Percentiles rank a stretch among this genome's conserved stretches.
These are phyloP conservation scores for Kalanchoe fedtschenkoi DNA, from an alignment of 164 flowering plant genomes.

Conservation along the genomic window DNA sequence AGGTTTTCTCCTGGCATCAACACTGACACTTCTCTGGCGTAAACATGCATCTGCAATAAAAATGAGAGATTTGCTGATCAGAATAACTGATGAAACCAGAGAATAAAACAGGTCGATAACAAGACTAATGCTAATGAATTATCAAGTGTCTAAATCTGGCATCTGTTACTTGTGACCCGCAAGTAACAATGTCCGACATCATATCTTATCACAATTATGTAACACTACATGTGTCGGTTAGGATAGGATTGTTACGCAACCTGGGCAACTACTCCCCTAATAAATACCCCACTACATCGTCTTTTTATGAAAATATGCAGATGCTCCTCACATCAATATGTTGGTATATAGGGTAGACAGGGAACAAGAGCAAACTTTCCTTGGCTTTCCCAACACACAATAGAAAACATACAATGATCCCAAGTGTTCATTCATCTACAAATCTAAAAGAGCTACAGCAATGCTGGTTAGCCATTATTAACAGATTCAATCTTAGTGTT, in stretches of 20 bases:
- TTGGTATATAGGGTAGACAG: neutral
- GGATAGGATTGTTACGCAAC: neutral
- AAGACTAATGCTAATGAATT: neutral
- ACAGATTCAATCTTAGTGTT: neutral
- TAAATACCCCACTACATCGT: neutral
- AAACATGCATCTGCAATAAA: conserved; percentile 51
- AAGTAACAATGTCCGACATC: neutral
- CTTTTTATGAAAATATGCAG: neutral
- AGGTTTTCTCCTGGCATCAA: conserved; percentile 86
- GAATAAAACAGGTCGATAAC: neutral
- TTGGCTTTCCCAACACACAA: neutral
- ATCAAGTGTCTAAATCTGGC: neutral
- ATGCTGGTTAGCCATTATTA: neutral
- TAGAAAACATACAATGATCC: neutral
- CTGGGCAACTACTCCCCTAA: neutral
- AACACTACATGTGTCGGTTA: neutral
- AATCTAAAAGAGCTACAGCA: neutral
- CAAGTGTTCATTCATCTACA: neutral
- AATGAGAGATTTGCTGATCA: neutral
- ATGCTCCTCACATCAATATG: conserved; percentile 1
- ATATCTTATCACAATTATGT: neutral
- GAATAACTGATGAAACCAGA: neutral
- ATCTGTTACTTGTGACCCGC: neutral
- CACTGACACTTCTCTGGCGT: conserved; percentile 71
- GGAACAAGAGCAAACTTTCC: neutral